Conservation (phyloP, 139 green algal species). For the Chlamydomonas incerta region DNA sequence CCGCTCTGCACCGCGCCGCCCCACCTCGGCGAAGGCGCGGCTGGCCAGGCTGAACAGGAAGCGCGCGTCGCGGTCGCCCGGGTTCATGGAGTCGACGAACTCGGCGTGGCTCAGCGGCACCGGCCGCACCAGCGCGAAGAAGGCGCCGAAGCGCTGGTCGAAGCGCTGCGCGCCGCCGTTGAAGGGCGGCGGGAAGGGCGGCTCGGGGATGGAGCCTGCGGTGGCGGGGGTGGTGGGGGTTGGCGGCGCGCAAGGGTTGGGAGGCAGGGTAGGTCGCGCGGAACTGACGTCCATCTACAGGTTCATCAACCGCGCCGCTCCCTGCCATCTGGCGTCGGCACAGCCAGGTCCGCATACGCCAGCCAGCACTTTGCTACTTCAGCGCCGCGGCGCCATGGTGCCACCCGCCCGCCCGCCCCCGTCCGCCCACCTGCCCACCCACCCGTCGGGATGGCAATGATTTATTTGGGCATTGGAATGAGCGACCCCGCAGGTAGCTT, state of each 20-base stretch:
- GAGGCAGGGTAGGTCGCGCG: too few species aligned
- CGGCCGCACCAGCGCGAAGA: constrained; percentile 53
- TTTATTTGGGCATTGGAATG: too few species aligned
- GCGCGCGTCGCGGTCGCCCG: background rate
- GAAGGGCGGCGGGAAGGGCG: constrained; percentile 49
- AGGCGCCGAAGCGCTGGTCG: constrained; percentile 76
- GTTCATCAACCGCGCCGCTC: too few species aligned
- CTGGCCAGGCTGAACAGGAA: background rate
- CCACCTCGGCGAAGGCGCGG: constrained; percentile 4
- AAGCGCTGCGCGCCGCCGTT: constrained; percentile 72
- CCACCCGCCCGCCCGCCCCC: too few species aligned
- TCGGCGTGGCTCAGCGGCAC: constrained; percentile 59
- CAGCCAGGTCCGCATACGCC: too few species aligned
- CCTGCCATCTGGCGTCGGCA: too few species aligned
- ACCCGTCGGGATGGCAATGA: too few species aligned
- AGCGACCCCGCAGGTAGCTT: too few species aligned
- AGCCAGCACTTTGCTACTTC: too few species aligned
- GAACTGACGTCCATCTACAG: too few species aligned
- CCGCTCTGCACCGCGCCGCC: background rate
- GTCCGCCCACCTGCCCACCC: too few species aligned
- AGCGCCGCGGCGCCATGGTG: too few species aligned
- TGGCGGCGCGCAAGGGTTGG: background rate
- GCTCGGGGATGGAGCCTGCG: constrained; percentile 21
- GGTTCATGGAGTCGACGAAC: constrained; percentile 37
- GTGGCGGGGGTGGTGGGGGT: background rate